Evolutionary conservation across 306 rosid genomes (phyloP), one percentile per base, ranked within the genome.

Genomic region (Lupinus albus): DNA sequence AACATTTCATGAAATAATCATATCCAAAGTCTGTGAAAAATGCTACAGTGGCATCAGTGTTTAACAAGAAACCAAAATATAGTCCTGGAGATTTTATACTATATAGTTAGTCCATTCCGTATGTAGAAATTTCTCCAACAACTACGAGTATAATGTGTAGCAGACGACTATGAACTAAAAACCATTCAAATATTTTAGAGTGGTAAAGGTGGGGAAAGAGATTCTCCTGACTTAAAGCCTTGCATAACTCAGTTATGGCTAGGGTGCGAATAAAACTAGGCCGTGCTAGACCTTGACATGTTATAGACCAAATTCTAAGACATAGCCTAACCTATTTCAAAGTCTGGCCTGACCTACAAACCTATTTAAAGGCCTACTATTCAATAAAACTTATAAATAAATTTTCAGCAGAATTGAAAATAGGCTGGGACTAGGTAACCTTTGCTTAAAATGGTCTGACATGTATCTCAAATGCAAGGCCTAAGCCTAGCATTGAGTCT

Each of bases 41-140:
- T 28, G 50, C 53, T 17, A 53, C 14, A 46, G 67, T 59, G 64
- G 11, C 63, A 15, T 38, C 18, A 4, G 63, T 39, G 15, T 15
- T 51, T 17, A 71, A 38, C 33, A 14, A 33, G 51, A 76, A 54
- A 7, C 68, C 78, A 47, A 67, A 61, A 54, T 49, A 14, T 10
- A 49, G 71, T 60, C 12, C 5, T 13, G 6, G 35, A 67, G 66
- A 61, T 55, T 45, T 7, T 45, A 67, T n/a, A 45, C 20, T 25
- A 25, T 61, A 11, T 11, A 7, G 48, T 4, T 18, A 68, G 68
- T 66, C 44, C 8, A 39, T 55, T 13, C 18, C 18, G 3, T 5
- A n/a, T 33, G 60, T 41, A 20, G 49, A 74, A 61, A 18, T 71
- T 41, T 32, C 45, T 11, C 42, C 53, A 25, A 76, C 36, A 70